Conservation (phyloP, 2,329 filamentous ascomycete genomes). For the Sporothrix curviconia region DNA sequence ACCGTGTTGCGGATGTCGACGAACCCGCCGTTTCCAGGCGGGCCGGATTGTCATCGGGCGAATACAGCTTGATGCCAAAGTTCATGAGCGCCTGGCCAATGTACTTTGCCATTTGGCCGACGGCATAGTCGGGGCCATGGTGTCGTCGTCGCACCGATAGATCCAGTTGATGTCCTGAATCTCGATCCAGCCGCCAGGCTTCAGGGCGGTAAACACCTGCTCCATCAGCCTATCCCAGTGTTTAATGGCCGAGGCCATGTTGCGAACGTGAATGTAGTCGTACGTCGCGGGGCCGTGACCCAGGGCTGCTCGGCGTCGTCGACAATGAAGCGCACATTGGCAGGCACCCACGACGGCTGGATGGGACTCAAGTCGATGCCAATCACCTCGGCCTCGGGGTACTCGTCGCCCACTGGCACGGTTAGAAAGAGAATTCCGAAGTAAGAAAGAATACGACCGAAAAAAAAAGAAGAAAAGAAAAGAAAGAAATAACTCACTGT, state of each 20-base stretch:
- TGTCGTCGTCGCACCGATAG: slow-evolving; percentile 23
- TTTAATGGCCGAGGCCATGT: slow-evolving; percentile 46
- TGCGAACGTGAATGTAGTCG: slow-evolving; percentile 54
- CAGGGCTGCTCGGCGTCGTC: slow-evolving; percentile 42
- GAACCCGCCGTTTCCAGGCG: slow-evolving; percentile 30
- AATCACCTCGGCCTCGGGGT: slow-evolving; percentile 35
- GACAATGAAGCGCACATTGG: slow-evolving; percentile 19
- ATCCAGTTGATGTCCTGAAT: slow-evolving; percentile 26
- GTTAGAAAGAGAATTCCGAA: background rate
- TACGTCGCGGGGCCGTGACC: slow-evolving; percentile 44
- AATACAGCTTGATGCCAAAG: slow-evolving; percentile 25
- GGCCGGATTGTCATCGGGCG: slow-evolving; percentile 22
- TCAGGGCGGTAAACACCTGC: slow-evolving; percentile 21
- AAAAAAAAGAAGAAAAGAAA: too few species aligned
- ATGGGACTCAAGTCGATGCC: slow-evolving; percentile 40
- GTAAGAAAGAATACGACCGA: too few species aligned
- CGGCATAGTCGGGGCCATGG: slow-evolving; percentile 25
- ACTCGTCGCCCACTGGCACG: slow-evolving; percentile 12
- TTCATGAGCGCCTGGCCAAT: slow-evolving; percentile 12
- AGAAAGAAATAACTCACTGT: too few species aligned
- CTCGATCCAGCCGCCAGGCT: slow-evolving; percentile 39
- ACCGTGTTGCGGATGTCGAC: slow-evolving; percentile 27
- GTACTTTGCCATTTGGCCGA: slow-evolving; percentile 22
- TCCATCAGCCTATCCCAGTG: slow-evolving; percentile 37
- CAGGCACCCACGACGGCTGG: slow-evolving; percentile 40